Evolutionary conservation across 2,329 filamentous ascomycete genomes (phyloP), one percentile per base, ranked within the genome.

Genomic region (Stagonosporopsis vannaccii): DNA sequence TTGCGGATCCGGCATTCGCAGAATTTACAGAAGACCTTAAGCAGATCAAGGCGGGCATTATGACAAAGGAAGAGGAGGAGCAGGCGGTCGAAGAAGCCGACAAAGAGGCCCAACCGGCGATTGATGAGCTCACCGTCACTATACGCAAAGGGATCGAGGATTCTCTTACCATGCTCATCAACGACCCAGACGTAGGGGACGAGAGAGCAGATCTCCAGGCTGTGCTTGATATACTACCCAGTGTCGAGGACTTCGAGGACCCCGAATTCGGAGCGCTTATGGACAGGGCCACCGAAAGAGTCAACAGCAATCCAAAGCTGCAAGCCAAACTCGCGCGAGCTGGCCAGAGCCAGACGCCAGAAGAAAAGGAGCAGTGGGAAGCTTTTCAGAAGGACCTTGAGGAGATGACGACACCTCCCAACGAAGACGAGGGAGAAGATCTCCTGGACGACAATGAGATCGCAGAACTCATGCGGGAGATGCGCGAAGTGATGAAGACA

Each of bases 1-100:
- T 74, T 26, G 20, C 46, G 15, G 60, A 75, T 37, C 73, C 72
- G 9, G 67, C 65, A 11, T 74, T 72, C 47, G 64, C 62, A 9
- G 64, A 71, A 28, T 39, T 75, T 43, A 58, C 67, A 4, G 61
- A 70, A 13, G 65, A 66, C 39, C 58, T 74, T 32, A 63, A 63
- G 44, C 63, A 65, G 8, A 65, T 74, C 41, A 75, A 71, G 53
- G 40, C 51, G 17, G 47, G 51, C 23, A 64, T 72, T 36, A 58
- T 60, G 60, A 58, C n/a, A 22, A 53, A 26, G 46, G 51, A 43
- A 42, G 56, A 26, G 45, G 51, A 28, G 41, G 53, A 12, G 17
- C 42, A 30, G 22, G 37, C 33, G n/a, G 40, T 51, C 11, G 45
- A 45, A 4, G 15, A 50, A 25, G 52, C 48, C 11, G 43, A 45